Conservation (phyloP, 176 grass and related monocot species). For the Urochloa ruziziensis region DNA sequence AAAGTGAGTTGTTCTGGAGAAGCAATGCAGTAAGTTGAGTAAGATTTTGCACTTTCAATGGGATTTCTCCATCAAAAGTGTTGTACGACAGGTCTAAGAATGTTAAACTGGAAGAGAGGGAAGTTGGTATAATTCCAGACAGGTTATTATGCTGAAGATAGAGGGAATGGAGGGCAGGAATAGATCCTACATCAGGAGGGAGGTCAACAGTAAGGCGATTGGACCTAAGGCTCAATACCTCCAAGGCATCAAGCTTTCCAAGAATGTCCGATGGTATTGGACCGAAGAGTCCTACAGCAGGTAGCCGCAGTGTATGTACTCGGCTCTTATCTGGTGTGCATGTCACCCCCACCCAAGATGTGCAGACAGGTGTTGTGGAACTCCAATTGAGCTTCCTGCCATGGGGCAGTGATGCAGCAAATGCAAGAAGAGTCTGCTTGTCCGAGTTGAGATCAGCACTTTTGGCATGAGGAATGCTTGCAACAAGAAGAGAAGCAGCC, state of each 20-base stretch:
- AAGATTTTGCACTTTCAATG: constrained; percentile 75
- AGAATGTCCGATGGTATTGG: constrained; percentile 72
- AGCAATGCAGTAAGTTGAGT: constrained; percentile 74
- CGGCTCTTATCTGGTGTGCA: constrained; percentile 68
- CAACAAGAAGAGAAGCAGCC: constrained; percentile 44
- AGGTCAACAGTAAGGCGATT: constrained; percentile 82
- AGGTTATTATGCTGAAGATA: constrained; percentile 96
- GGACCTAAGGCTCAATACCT: constrained; percentile 89
- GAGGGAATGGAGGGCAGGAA: constrained; percentile 89
- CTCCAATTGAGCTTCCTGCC: constrained; percentile 92
- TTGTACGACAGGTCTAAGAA: constrained; percentile 96
- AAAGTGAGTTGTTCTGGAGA: constrained; percentile 95
- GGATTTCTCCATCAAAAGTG: constrained; percentile 81
- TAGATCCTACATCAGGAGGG: constrained; percentile 82
- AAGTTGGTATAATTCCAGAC: constrained; percentile 76
- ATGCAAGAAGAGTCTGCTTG: constrained; percentile 81
- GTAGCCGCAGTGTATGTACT: constrained; percentile 69
- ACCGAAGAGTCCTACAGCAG: constrained; percentile 83
- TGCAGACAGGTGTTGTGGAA: constrained; percentile 57
- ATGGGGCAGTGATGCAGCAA: constrained; percentile 79
- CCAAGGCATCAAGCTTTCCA: constrained; percentile 85
- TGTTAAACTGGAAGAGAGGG: constrained; percentile 72
- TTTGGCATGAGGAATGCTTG: constrained; percentile 39
- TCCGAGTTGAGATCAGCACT: constrained; percentile 80
- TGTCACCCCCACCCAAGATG: constrained; percentile 84